Conservation (phyloP, 306 rosid species). For the Begonia peltatifolia region DNA sequence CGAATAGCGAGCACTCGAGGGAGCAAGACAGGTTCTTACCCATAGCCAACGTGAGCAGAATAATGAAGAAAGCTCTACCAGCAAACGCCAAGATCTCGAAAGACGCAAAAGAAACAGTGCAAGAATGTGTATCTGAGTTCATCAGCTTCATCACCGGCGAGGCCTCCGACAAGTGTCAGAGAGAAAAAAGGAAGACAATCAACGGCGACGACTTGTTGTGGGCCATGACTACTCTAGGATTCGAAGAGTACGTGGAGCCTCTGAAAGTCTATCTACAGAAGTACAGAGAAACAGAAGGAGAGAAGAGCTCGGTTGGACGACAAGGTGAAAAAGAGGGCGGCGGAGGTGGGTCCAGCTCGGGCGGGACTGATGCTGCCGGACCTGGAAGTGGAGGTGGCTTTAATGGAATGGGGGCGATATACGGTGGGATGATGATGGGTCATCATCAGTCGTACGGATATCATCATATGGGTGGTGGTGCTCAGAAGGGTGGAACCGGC, state of each 20-base stretch:
- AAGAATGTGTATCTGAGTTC: slow-evolving; percentile 58
- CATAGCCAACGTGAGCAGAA: slow-evolving; percentile 63
- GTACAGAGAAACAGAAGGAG: slow-evolving; percentile 59
- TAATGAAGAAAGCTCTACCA: slow-evolving; percentile 67
- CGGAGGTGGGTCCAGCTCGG: slow-evolving; percentile 16
- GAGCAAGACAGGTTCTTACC: slow-evolving; percentile 55
- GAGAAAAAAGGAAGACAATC: slow-evolving; percentile 62
- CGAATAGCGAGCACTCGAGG: slow-evolving; percentile 24
- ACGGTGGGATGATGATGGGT: slow-evolving; percentile 44
- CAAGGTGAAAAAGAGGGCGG: slow-evolving; percentile 32
- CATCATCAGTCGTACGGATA: slow-evolving; percentile 44
- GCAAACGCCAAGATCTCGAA: slow-evolving; percentile 62
- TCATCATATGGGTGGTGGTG: slow-evolving; percentile 18
- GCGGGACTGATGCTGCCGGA: not conserved
- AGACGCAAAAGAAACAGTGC: slow-evolving; percentile 57
- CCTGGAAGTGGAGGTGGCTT: slow-evolving; percentile 8
- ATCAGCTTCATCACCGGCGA: slow-evolving; percentile 56
- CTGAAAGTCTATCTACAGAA: slow-evolving; percentile 45
- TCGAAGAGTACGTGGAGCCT: slow-evolving; percentile 54
- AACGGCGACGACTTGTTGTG: slow-evolving; percentile 58
- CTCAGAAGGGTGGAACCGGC: slow-evolving; percentile 13
- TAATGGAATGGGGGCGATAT: slow-evolving; percentile 33
- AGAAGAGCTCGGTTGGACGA: slow-evolving; percentile 25
- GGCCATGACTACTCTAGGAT: slow-evolving; percentile 62
- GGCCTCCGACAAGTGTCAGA: slow-evolving; percentile 65